A percentile compares a stretch with the other conserved stretches of the same genome.
These are phyloP conservation scores for Gynandropsis gynandra DNA, from an alignment of 345 rosid genomes.

Conservation along the genomic window DNA sequence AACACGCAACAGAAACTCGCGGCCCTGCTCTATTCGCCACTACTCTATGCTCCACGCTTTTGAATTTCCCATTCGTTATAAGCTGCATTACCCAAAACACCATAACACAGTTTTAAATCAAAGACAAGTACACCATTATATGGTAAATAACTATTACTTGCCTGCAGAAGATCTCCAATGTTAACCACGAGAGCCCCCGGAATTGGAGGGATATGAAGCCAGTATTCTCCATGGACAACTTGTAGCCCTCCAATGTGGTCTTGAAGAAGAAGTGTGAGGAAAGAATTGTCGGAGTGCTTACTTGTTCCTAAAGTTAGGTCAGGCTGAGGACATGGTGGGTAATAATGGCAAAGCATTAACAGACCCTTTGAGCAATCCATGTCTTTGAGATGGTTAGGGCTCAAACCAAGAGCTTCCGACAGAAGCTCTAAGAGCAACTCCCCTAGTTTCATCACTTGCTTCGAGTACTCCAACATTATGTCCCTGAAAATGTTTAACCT, in stretches of 20 bases:
- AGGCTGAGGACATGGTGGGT: constrained; percentile 53
- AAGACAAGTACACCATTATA: too few species aligned
- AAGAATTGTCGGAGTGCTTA: constrained; percentile 39
- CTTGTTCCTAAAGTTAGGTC: constrained; percentile 43
- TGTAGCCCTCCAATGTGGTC: constrained; percentile 64
- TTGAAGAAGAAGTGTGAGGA: constrained; percentile 48
- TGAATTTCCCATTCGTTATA: constrained; percentile 35
- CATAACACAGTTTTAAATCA: not conserved
- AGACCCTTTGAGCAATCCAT: constrained; percentile 37
- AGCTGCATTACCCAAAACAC: constrained; percentile 21
- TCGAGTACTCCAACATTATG: constrained; percentile 34
- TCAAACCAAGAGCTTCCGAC: constrained; percentile 52
- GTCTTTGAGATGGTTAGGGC: constrained; percentile 30
- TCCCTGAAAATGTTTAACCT: constrained; percentile 24
- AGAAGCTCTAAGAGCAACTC: constrained; percentile 33
- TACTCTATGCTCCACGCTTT: constrained; percentile 40
- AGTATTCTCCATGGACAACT: constrained; percentile 28
- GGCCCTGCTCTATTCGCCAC: constrained; percentile 36
- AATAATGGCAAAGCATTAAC: constrained; percentile 38
- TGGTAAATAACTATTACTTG: constrained; percentile 25
- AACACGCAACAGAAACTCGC: constrained; percentile 30
- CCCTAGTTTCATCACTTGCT: constrained; percentile 30
- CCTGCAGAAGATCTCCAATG: constrained; percentile 57
- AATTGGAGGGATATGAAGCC: constrained; percentile 40
- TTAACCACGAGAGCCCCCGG: constrained; percentile 49